Evolutionary conservation across 495 filamentous ascomycete species (phyloP).

Genomic region (Aspergillus nanangensis): DNA sequence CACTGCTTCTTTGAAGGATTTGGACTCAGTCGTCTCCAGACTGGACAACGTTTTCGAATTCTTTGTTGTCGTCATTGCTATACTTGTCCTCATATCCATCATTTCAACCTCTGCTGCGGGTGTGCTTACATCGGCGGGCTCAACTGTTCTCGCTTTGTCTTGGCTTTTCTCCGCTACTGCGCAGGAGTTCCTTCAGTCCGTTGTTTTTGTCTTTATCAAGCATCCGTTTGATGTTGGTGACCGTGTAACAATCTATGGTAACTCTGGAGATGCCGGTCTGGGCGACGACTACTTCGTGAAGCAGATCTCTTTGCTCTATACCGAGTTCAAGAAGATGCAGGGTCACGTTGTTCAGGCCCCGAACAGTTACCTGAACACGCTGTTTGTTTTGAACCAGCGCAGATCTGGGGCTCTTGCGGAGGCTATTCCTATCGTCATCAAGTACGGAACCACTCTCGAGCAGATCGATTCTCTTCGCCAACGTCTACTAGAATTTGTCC

Average conservation of each 20-base stretch:
- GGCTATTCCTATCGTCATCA: slow-evolving; percentile 76
- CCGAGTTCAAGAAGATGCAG: slow-evolving; percentile 98
- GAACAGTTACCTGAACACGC: slow-evolving; percentile 85
- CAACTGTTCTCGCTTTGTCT: slow-evolving; percentile 76
- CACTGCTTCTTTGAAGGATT: slow-evolving; percentile 86
- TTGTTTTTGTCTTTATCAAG: slow-evolving; percentile 96
- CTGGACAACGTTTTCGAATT: slow-evolving; percentile 85
- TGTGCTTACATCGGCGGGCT: slow-evolving; percentile 84
- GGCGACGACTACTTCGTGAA: slow-evolving; percentile 97
- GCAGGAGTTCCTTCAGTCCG: slow-evolving; percentile 86
- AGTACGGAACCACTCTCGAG: slow-evolving; percentile 83
- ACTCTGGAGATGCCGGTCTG: slow-evolving; percentile 67
- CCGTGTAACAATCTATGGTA: slow-evolving; percentile 86
- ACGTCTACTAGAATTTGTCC: slow-evolving; percentile 81
- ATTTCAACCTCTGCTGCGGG: slow-evolving; percentile 85
- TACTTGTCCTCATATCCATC: slow-evolving; percentile 83
- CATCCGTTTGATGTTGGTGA: slow-evolving; percentile 98
- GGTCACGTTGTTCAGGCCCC: slow-evolving; percentile 94
- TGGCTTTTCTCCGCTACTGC: slow-evolving; percentile 92
- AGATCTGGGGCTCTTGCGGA: slow-evolving; percentile 87
- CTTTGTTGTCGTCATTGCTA: slow-evolving; percentile 69
- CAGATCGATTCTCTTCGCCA: slow-evolving; percentile 82
- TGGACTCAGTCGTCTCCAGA: slow-evolving; percentile 93
- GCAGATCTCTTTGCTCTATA: slow-evolving; percentile 90
- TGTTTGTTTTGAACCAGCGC: slow-evolving; percentile 94